Evolutionary conservation across 2,329 filamentous ascomycete species (phyloP).

Genomic region (Aspergillus sp.): DNA sequence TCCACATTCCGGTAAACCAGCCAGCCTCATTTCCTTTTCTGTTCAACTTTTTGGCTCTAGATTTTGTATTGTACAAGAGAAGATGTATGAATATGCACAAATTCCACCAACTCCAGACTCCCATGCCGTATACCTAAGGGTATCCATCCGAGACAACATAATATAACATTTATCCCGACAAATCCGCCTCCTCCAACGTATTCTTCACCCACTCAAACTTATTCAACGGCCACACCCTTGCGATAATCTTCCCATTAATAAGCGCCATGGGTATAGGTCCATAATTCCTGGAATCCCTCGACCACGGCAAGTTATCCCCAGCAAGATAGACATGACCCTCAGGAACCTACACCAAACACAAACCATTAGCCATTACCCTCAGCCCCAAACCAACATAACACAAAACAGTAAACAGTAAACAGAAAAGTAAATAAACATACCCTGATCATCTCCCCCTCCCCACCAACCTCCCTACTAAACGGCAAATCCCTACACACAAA

Average conservation of each 20-base stretch:
- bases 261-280: constrained; percentile 84
- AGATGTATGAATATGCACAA: constrained; percentile 47
- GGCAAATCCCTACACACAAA: constrained; percentile 51
- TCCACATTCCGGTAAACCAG: constrained; percentile 44
- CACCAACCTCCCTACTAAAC: constrained; percentile 35
- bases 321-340: constrained; percentile 88
- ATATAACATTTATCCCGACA: constrained; percentile 16
- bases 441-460: constrained; percentile 46
- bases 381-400: neutral
- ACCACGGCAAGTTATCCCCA: constrained; percentile 83
- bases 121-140: constrained; percentile 7
- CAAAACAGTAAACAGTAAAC: too few relatives aligned
- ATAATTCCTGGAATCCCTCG: constrained; percentile 81
- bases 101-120: constrained; percentile 33
- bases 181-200: constrained; percentile 37
- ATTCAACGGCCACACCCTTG: constrained; percentile 42
- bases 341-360: constrained; percentile 64
- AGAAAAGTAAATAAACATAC: constrained; percentile 46
- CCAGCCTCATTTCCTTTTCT: constrained; percentile 12
- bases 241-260: constrained; percentile 79
- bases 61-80: constrained; percentile 47
- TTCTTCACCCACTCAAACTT: constrained; percentile 42
- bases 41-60: constrained; percentile 29
- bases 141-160: neutral
- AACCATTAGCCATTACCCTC: constrained; percentile 7